phyloP scores from a whole-genome alignment of 306 rosid species.

The Prunus armeniaca region DNA sequence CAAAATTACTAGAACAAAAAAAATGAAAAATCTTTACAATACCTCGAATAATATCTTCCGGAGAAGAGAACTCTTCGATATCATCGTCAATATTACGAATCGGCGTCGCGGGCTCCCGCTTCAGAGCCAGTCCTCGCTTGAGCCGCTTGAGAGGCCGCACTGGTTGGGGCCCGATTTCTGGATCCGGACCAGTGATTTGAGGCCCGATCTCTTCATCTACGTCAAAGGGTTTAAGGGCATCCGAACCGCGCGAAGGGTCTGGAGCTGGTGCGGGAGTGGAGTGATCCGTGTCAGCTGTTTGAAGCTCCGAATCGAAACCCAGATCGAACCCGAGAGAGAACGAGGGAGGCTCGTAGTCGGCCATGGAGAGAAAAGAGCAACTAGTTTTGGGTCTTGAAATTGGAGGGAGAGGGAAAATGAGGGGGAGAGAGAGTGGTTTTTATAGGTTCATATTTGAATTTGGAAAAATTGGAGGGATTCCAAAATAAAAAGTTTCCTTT shows the following conservation, averaged over 20 bases:
- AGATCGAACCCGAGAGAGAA: slow-evolving; percentile 78
- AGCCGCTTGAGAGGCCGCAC: slow-evolving; percentile 58
- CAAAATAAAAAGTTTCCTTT: background rate
- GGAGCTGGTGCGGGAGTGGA: slow-evolving; percentile 12
- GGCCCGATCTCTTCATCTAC: slow-evolving; percentile 20
- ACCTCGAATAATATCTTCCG: slow-evolving; percentile 47
- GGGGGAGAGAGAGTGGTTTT: background rate
- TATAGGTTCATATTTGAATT: slow-evolving; percentile 30
- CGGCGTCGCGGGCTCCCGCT: slow-evolving; percentile 9
- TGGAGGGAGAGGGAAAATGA: background rate
- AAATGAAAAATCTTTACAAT: background rate
- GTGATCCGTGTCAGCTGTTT: background rate
- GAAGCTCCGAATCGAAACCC: slow-evolving; percentile 41
- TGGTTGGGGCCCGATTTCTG: slow-evolving; percentile 31
- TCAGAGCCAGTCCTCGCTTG: slow-evolving; percentile 48
- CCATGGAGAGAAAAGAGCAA: slow-evolving; percentile 35
- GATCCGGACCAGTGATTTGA: slow-evolving; percentile 35
- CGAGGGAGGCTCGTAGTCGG: slow-evolving; percentile 56
- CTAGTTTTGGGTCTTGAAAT: background rate
- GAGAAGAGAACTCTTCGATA: slow-evolving; percentile 75
- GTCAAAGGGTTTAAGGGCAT: background rate
- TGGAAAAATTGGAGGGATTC: slow-evolving; percentile 34
- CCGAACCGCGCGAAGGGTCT: background rate
- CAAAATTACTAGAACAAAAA: no score
- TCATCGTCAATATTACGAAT: slow-evolving; percentile 48